Evolutionary conservation across 2,329 filamentous ascomycete genomes (phyloP), one percentile per base, ranked within the genome.

Genomic region (Pleurostoma richardsiae): DNA sequence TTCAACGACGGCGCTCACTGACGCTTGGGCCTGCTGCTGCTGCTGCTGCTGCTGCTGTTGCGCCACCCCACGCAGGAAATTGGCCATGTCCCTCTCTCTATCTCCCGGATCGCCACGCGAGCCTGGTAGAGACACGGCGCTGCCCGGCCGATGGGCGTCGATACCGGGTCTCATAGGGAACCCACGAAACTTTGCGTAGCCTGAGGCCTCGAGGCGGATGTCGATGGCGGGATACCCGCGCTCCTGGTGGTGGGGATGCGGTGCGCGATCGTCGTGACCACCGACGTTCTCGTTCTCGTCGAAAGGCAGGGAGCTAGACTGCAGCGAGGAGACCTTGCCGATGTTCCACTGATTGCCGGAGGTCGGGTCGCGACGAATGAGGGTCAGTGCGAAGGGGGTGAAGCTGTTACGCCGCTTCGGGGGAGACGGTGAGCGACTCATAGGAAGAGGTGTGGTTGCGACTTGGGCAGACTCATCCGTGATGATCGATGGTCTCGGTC

Each of bases 321-420:
- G 74, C 49, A 73, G 73, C 0, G 77, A 80, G 2, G 74, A 76
- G 42, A 90, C 75, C 46, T 74, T 82, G 27, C 83, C 87, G 10
- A 90, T 76, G 58, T 90, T 90, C 85, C 86, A 90, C 62, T 90
- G 87, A 46, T 73, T 74, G 6, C 82, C 81, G 6, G 83, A 80
- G 27, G 76, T 72, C 1, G 85, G 85, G 59, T 90, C 84, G 52
- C 86, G 79, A n/a, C 87, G 82, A 56, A 90, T 89, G 10, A 91
- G 64, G 0, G 81, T 84, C 10, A 83, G 65, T 3, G 71, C 74
- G 52, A 80, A 82, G 0, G 76, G 71, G 0, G 65, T 62, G 41
- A 68, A 62, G 5, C 62, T 54, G 27, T 57, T 54, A 33, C 54
- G 60, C 41, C 53, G 58, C 44, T 67, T 70, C 28, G 52, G 47